Conservation (phyloP, 495 filamentous ascomycete genomes). For the Penicillium nucicola region DNA sequence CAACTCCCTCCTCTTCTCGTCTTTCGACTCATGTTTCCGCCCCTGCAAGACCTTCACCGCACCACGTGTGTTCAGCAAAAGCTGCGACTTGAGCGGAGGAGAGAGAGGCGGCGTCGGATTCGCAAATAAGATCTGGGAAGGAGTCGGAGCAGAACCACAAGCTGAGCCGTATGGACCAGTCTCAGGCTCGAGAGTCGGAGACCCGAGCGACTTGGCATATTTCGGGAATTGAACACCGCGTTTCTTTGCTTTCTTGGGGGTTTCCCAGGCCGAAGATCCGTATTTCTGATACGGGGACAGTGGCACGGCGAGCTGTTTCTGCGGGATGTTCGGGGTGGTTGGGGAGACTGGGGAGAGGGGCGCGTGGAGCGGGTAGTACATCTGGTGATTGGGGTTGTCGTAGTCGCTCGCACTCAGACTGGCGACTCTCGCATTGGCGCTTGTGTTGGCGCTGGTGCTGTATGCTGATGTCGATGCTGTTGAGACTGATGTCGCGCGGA, state of each 20-base stretch:
- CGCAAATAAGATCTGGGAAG: background rate
- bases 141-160: background rate
- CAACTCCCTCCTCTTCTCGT: constrained; percentile 33
- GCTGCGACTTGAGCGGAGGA: constrained; percentile 17
- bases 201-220: constrained; percentile 5
- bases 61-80: constrained; percentile 29
- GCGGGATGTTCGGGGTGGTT: constrained; percentile 4
- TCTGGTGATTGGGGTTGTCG: constrained; percentile 4
- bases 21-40: constrained; percentile 31
- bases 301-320: constrained; percentile 33
- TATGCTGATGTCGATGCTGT: background rate
- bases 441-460: too few species aligned
- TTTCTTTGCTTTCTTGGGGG: constrained; percentile 30
- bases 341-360: constrained; percentile 14
- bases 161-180: too few species aligned
- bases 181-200: background rate
- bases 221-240: constrained; percentile 21
- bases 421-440: too few species aligned
- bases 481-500: background rate
- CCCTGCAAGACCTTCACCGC: constrained; percentile 28
- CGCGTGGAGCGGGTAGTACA: constrained; percentile 1
- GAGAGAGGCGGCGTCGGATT: constrained; percentile 18
- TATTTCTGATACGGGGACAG: constrained; percentile 37
- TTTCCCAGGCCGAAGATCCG: constrained; percentile 36
- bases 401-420: background rate